Conservation (phyloP, 805 yeast genomes). For the Cyberlindnera americana region DNA sequence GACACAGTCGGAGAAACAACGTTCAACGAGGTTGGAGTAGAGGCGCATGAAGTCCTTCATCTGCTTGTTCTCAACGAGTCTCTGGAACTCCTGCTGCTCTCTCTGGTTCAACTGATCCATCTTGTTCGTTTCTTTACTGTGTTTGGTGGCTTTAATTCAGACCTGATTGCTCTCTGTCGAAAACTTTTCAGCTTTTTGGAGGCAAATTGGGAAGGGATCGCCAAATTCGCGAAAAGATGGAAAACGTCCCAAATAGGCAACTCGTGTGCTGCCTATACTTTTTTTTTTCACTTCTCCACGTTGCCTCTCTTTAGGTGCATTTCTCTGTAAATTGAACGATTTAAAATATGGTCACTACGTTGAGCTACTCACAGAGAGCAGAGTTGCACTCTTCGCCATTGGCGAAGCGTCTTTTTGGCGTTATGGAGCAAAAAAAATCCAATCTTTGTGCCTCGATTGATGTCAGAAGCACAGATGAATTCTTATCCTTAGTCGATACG, state of each 20-base stretch:
- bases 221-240: conserved; percentile 1
- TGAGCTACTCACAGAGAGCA: conserved; percentile 68
- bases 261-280: too few relatives aligned
- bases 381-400: conserved; percentile 68
- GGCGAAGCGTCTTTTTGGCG: conserved; percentile 65
- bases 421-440: conserved; percentile 78
- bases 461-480: conserved; percentile 74
- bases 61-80: conserved; percentile 93
- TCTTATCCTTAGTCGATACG: conserved; percentile 65
- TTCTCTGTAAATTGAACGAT: too few relatives aligned
- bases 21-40: conserved; percentile 91
- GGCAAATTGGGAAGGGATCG: neutral
- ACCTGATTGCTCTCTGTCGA: too few relatives aligned
- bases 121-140: conserved; percentile 19
- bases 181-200: conserved; percentile 5
- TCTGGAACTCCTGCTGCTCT: conserved; percentile 96
- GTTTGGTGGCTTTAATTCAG: neutral
- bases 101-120: conserved; percentile 95
- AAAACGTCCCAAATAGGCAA: neutral
- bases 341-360: conserved; percentile 26
- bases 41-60: conserved; percentile 98
- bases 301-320: neutral
- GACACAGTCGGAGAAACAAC: conserved; percentile 97
- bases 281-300: neutral
- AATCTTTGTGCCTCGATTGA: conserved; percentile 95